A percentile compares a stretch with the other conserved stretches of the same genome.
These are phyloP conservation scores for Penicillium sp. DNA, from an alignment of 2,329 filamentous ascomycete species.

Conservation along the genomic window DNA sequence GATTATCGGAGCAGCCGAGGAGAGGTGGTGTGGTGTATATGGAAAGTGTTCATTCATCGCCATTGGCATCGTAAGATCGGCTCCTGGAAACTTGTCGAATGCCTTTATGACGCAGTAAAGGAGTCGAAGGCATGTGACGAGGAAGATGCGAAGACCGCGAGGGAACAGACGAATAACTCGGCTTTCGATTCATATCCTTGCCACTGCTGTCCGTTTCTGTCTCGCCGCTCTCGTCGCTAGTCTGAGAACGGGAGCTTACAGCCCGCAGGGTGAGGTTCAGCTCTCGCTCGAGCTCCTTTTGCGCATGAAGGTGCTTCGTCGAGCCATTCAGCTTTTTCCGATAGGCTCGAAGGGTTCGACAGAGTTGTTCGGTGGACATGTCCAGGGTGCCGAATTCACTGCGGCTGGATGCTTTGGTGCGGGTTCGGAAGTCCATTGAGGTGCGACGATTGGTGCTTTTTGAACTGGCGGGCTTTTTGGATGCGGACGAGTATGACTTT, in stretches of 20 bases:
- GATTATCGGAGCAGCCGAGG: neutral
- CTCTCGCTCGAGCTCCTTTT: conserved; percentile 60
- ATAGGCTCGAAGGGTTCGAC: conserved; percentile 59
- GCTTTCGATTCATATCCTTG: conserved; percentile 36
- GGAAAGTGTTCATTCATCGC: conserved; percentile 19
- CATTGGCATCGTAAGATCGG: conserved; percentile 38
- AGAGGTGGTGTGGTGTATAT: neutral
- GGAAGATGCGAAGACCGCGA: conserved; percentile 30
- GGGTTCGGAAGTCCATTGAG: conserved; percentile 54
- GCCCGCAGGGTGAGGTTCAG: conserved; percentile 49
- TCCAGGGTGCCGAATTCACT: conserved; percentile 52
- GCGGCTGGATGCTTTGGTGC: conserved; percentile 42
- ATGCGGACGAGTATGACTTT: conserved; percentile 18
- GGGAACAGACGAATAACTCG: conserved; percentile 25
- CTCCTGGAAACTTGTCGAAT: conserved; percentile 30
- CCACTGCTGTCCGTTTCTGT: conserved; percentile 44
- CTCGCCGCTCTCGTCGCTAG: conserved; percentile 34
- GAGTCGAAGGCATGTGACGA: conserved; percentile 41
- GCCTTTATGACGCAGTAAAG: conserved; percentile 32
- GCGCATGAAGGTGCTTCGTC: conserved; percentile 51
- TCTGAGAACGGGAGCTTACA: conserved; percentile 35
- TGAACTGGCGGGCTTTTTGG: conserved; percentile 32
- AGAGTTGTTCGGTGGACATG: conserved; percentile 59
- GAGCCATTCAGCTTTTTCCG: conserved; percentile 58
- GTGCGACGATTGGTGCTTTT: conserved; percentile 45